Percentiles rank a stretch among this genome's conserved stretches.
phyloP scores from a whole-genome alignment of 108 stramenopile species.

The Cylindrotheca fusiformis region DNA sequence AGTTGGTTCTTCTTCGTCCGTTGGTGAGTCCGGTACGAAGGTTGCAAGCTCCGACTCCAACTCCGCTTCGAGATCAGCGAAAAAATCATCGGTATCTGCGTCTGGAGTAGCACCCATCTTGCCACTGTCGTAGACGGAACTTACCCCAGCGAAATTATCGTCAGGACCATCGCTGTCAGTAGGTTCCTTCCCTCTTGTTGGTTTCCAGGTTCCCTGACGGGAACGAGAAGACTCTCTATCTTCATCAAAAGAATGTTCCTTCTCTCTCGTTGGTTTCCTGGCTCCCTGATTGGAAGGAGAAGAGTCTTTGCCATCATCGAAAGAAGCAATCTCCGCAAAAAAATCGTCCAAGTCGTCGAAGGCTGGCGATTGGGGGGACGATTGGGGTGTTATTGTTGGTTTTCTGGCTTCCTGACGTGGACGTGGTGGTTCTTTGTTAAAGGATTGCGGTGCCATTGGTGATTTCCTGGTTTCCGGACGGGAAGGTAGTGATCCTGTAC shows the following conservation, averaged over 20 bases:
- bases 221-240: slow-evolving; percentile 3
- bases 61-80: slow-evolving; percentile 62
- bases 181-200: too few species aligned
- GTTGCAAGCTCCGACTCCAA: slow-evolving; percentile 14
- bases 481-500: too few species aligned
- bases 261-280: neutral
- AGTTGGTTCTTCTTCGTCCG: slow-evolving; percentile 1
- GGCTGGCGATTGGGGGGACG: neutral
- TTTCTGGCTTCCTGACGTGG: neutral
- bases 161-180: slow-evolving; percentile 1
- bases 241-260: slow-evolving; percentile 7
- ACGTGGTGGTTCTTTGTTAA: neutral
- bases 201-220: too few species aligned
- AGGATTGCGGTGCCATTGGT: too few species aligned
- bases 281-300: neutral
- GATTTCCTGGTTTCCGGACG: too few species aligned
- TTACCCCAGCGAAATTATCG: neutral
- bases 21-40: neutral
- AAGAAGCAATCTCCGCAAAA: slow-evolving; percentile 52
- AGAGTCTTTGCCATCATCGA: slow-evolving; percentile 7
- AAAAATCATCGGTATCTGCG: slow-evolving; percentile 61
- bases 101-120: slow-evolving; percentile 1
- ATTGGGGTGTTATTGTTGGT: neutral
- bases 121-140: too few species aligned
- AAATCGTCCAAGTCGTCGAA: slow-evolving; percentile 53